Base-by-base conservation (phyloP, 805 yeast genomes). In the Groenewaldozyma tartarivorans region DNA sequence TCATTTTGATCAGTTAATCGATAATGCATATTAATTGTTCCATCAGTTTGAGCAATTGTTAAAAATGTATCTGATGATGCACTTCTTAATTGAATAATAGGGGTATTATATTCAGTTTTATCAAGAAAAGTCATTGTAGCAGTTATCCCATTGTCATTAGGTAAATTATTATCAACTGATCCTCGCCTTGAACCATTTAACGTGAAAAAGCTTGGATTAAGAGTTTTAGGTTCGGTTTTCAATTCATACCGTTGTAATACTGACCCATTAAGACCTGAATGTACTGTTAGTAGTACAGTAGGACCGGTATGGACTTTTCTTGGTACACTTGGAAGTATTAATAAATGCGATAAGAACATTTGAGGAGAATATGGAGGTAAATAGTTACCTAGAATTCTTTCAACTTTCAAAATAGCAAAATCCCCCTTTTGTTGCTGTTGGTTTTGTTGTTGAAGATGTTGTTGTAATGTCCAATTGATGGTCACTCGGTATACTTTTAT, bases 401-500 rank as follows among this genome's bases (percentile, higher is more conserved):
- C 38, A 27, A 44, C 30, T 11, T 21, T 31, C 11, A 44, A 15
- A 3, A 31, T 13, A 3, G 47, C 47, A 29, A 41, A 33, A 13
- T 42, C 45, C n/a, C n/a, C n/a, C n/a, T n/a, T n/a, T n/a, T n/a
- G n/a, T n/a, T n/a, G n/a, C n/a, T n/a, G n/a, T n/a, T n/a, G n/a
- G n/a, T n/a, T n/a, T n/a, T n/a, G n/a, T n/a, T n/a, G n/a, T 15
- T 20, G 34, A 5, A 36, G 35, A 17, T 35, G 30, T 6, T 30
- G 22, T 36, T 36, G 41, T 21, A 42, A 40, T 16, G 44, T 34
- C 63, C 62, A 63, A 6, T 49, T 48, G 19, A 64, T 40, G 1
- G 41, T 18, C 20, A 60, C 48, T 7, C 54, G 50, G 44, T 54
- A 63, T 3, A 50, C 50, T 20, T 53, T 52, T 35, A 52, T 29